Evolutionary conservation across 2,329 filamentous ascomycete species (phyloP).

Genomic region (Epichloe uncinata): DNA sequence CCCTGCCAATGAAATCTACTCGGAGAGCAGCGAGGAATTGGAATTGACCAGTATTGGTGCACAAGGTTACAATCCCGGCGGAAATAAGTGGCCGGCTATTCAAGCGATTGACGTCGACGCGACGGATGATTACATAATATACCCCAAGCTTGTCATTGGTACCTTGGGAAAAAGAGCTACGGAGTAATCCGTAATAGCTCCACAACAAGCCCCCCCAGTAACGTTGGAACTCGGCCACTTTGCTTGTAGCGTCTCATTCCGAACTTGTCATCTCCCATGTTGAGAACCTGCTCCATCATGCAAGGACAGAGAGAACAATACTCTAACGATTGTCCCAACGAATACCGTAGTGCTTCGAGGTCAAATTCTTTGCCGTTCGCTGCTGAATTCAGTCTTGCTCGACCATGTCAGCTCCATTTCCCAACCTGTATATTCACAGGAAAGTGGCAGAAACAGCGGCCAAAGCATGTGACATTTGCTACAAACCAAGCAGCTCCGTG

Average conservation of each 20-base stretch:
- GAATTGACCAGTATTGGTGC: neutral
- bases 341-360: no score
- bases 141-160: no score
- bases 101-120: constrained; percentile 3
- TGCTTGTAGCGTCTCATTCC: neutral
- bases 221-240: neutral
- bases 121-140: constrained; percentile 6
- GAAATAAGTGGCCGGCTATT: no score
- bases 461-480: constrained; percentile 83
- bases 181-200: no score
- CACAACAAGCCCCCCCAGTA: no score
- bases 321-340: no score
- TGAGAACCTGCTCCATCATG: no score
- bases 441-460: constrained; percentile 74
- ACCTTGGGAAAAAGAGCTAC: no score
- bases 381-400: no score
- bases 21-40: neutral
- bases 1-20: neutral
- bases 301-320: neutral
- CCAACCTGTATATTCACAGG: constrained; percentile 74
- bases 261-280: no score
- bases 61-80: neutral
- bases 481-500: constrained; percentile 75
- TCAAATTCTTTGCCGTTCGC: neutral
- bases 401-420: constrained; percentile 29